Conservation (phyloP, 768 basidiomycete genomes). For the Suillus occidentalis region DNA sequence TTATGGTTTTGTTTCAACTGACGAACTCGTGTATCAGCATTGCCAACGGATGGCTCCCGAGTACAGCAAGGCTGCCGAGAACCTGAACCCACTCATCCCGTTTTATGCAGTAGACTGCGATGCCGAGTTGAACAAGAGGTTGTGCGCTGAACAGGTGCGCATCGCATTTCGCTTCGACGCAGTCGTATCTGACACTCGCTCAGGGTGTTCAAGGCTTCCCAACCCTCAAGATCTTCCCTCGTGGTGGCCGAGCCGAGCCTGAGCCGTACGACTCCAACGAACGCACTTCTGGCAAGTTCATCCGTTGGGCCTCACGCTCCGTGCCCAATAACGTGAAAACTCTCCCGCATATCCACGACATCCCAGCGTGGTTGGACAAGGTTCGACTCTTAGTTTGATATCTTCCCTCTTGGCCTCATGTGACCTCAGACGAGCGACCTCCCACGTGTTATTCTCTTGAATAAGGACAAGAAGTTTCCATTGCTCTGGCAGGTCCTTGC, state of each 20-base stretch:
- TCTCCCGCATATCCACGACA: conserved; percentile 54
- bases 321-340: conserved; percentile 72
- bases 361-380: conserved; percentile 67
- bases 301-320: conserved; percentile 72
- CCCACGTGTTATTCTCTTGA: conserved; percentile 65
- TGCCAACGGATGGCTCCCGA: conserved; percentile 87
- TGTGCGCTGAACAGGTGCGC: conserved; percentile 77
- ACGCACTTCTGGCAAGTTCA: conserved; percentile 69
- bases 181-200: background rate
- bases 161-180: background rate
- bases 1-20: background rate
- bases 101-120: conserved; percentile 96
- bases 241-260: conserved; percentile 61
- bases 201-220: conserved; percentile 89
- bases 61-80: conserved; percentile 77
- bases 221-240: conserved; percentile 89
- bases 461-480: conserved; percentile 75
- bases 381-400: conserved; percentile 37
- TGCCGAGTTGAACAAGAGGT: conserved; percentile 69
- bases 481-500: conserved; percentile 79
- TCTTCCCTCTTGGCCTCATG: background rate
- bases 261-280: conserved; percentile 68
- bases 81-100: conserved; percentile 78
- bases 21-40: conserved; percentile 48
- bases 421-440: conserved; percentile 37